phyloP scores from a whole-genome alignment of 139 green algal species.

The Raphidocelis subcapitata region DNA sequence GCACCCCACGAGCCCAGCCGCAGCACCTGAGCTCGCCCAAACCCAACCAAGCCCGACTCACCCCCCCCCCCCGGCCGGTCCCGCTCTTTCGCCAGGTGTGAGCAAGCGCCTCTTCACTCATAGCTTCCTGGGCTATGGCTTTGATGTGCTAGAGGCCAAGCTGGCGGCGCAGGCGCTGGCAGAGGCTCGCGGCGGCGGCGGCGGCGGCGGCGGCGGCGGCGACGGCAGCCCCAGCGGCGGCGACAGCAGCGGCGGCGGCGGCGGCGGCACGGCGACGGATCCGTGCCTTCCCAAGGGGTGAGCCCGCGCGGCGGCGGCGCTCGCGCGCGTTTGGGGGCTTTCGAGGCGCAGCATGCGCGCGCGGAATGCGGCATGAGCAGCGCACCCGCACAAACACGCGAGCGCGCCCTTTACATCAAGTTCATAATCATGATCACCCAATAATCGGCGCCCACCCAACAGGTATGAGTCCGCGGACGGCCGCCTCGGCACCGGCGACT shows the following conservation, averaged over 20 bases:
- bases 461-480: conserved; percentile 10
- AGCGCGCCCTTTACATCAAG: too few relatives aligned
- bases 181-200: background rate
- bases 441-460: background rate
- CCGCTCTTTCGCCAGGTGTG: conserved; percentile 28
- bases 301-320: background rate
- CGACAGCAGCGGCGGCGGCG: background rate
- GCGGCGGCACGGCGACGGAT: background rate
- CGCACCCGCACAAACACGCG: too few relatives aligned
- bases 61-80: too few relatives aligned
- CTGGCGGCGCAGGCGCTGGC: background rate
- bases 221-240: background rate
- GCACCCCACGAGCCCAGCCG: too few relatives aligned
- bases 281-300: conserved; percentile 27
- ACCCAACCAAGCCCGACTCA: too few relatives aligned
- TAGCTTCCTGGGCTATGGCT: conserved; percentile 54
- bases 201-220: conserved; percentile 6
- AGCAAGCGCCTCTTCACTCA: conserved; percentile 41
- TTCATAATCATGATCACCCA: too few relatives aligned
- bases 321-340: too few relatives aligned
- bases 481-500: conserved; percentile 11
- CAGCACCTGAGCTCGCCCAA: too few relatives aligned
- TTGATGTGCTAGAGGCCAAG: conserved; percentile 30
- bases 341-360: too few relatives aligned
- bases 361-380: too few relatives aligned